Base-by-base conservation (phyloP, 169 alveolate species). In the Eimeria acervulina region DNA sequence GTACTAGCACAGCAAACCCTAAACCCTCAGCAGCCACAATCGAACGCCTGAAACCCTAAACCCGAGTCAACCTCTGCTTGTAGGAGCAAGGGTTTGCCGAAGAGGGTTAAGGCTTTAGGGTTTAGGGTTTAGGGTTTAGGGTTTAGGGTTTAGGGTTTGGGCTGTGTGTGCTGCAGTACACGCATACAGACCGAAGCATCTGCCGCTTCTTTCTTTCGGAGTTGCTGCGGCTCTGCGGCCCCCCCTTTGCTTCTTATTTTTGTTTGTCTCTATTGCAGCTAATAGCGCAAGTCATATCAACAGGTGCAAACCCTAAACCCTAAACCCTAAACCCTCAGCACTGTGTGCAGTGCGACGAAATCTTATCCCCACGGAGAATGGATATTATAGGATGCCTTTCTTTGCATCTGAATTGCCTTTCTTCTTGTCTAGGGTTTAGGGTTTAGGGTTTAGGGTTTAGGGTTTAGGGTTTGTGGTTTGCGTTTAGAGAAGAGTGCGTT, bases 191-290 rank as follows among this genome's bases (percentile, higher is more conserved):
- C 78, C 92, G 92, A 1, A 42, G 72, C 42, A 52, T 84, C 31
- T 84, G 74, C 70, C 92, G 92, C 33, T 55, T 84, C 52, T 84
- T 51, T 51, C 92, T 84, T 23, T 55, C 78, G 92, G 92, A 84
- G 72, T 72, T 84, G 26, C 76, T 84, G 55, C 76, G 92, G 19
- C 92, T 42, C 52, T 84, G 92, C 52, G 92, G 92, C 1, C 92
- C 92, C 21, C 92, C 92, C 21, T 84, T 84, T 36, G 51, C 92
- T 21, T 84, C 92, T 47, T 51, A 52, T 13, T 84, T 84, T 47
- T 84, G 92, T 36, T 44, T 55, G 28, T 33, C 92, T 13, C 59
- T 84, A 33, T 72, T 84, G n/a, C 78, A 55, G 0, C 52, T 84
- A 15, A 52, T 84, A 15, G 33, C 33, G 5, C 92, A 84, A n/a